Evolutionary conservation across 2,329 filamentous ascomycete species (phyloP).

Genomic region (Dactylonectria estremocensis): DNA sequence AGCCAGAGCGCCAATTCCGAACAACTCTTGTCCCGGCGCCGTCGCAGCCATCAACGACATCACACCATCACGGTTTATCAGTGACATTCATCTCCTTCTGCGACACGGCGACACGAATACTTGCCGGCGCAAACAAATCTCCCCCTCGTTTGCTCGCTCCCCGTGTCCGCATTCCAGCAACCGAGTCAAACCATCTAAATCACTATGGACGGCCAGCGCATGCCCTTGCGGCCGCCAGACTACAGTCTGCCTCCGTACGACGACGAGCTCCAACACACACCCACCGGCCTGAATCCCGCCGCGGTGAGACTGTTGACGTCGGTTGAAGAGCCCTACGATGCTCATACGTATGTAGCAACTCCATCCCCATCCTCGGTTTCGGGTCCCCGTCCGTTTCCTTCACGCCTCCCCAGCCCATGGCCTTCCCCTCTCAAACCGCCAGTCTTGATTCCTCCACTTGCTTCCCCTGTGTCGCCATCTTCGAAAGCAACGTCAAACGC

Average conservation of each 20-base stretch:
- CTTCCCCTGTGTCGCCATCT: conserved; percentile 22
- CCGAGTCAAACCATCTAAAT: conserved; percentile 55
- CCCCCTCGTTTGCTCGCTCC: conserved; percentile 37
- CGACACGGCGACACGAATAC: conserved; percentile 36
- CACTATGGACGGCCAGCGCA: conserved; percentile 66
- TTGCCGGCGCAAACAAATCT: conserved; percentile 34
- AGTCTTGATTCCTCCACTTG: conserved; percentile 35
- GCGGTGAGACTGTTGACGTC: conserved; percentile 75
- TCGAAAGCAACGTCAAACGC: conserved; percentile 33
- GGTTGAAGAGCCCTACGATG: conserved; percentile 69
- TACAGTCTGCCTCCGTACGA: conserved; percentile 72
- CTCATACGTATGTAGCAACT: conserved; percentile 68
- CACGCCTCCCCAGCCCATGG: conserved; percentile 29
- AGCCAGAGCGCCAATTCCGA: not conserved
- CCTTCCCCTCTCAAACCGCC: conserved; percentile 33
- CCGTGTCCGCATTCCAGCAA: conserved; percentile 50
- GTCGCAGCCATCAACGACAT: conserved; percentile 5
- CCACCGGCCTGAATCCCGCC: conserved; percentile 64
- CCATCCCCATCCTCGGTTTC: conserved; percentile 30
- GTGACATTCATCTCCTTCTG: conserved; percentile 16
- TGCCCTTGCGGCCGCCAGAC: conserved; percentile 68
- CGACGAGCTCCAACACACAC: conserved; percentile 62
- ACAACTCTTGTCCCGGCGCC: not conserved
- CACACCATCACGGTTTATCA: conserved; percentile 3
- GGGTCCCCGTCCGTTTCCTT: conserved; percentile 1